Evolutionary conservation across 495 filamentous ascomycete species (phyloP), one percentile per base, ranked within the genome.

Genomic region (Diplogelasinospora grovesii): DNA sequence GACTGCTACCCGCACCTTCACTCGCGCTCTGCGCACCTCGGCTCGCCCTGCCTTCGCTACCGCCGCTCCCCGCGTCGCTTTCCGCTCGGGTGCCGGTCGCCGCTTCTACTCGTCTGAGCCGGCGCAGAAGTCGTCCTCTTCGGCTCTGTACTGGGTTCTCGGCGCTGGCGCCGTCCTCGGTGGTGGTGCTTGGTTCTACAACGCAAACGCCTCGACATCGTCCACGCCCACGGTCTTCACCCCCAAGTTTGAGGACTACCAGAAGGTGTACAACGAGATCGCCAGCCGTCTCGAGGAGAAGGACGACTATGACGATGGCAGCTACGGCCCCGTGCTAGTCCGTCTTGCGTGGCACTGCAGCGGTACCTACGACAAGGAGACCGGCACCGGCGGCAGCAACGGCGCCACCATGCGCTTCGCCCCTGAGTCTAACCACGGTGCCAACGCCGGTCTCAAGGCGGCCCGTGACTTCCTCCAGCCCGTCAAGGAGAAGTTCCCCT

Each of bases 401-500:
- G 92, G 92, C 47, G 89, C 92, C 39, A 98, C 92, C 52, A 98
- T 98, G 92, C 79, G 92, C 62, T 98, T 98, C 65, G 72, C 81
- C 27, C 92, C 92, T 26, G 92, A 96, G 71, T 74, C 77, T 28
- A 84, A 83, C 59, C 92, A 98, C 67, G 89, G 89, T 49, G 92
- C 90, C 62, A 96, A 96, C 52, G 87, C 90, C 38, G 92, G 92
- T 50, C 74, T 98, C 53, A 83, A 85, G 64, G 66, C 74, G 45
- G 92, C 90, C 46, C 83, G 90, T 26, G 85, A 95, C 69, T 93
- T 95, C 76, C 71, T 95, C 19, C 85, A 94, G 66, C 85, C 86
- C 46, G 70, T 96, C 54, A 92, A 96, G 70, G 69, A 78, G 39
- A 77, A 90, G 65, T 86, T 86, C 78, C 86, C 89, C 33, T 98